Base-by-base conservation (phyloP, 257 asterid genomes). In the Primulina eburnea region DNA sequence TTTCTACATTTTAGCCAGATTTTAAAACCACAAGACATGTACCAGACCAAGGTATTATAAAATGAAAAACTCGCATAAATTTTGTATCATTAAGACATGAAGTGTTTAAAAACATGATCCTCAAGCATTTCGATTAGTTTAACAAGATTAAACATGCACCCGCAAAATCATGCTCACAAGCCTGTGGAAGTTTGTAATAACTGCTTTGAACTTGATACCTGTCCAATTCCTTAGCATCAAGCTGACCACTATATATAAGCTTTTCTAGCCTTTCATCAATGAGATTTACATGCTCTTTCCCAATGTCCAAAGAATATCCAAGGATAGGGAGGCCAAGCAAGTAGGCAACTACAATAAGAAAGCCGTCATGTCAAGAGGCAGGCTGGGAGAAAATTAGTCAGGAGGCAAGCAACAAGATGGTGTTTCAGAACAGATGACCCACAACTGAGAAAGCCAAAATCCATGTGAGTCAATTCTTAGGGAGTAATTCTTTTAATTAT, bases 251-350 rank as follows among this genome's bases (percentile, higher is more conserved):
- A 78, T 93, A 93, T 40, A 93, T 86, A 68, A 93, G 84, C 75
- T 90, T 90, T 73, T 93, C 98, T 57, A 93, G 95, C 68, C 83
- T 87, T 78, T 87, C 75, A 70, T 93, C 95, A 30, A 86, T 89
- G 76, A 93, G 96, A 79, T 93, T 93, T 60, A 93, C 95, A 62
- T 93, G 85, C 84, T 93, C 98, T 79, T 93, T 93, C 33, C 95
- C 97, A 47, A 90, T 90, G 77, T 93, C 98, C 87, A 93, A 68
- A 53, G 98, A 93, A 73, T 90, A 93, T 21, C 90, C 97, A 18
- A 93, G 96, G 80, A 93, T 87, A 3, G 98, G 98, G 71, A 93
- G 77, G 53, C 98, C 98, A 32, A 90, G 87, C 55, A 93, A 81
- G 85, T 93, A 93, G 52, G 94, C 86, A 77, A 93, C 98, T 93